These are phyloP conservation scores for Claviceps sp. DNA, from an alignment of 2,329 filamentous ascomycete genomes.

Conservation along the genomic window DNA sequence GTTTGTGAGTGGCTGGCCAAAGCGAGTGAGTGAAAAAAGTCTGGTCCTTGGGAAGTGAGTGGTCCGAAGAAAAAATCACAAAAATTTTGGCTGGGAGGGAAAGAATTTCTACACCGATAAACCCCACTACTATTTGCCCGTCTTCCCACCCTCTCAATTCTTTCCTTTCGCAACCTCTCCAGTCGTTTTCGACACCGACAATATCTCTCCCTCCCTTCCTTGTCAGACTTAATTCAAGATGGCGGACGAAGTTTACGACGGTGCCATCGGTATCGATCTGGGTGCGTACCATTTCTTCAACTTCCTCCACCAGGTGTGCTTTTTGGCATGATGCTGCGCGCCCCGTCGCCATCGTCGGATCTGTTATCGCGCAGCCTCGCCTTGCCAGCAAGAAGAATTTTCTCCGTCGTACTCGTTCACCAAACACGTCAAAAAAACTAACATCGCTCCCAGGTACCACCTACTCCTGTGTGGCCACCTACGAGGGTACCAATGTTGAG, in stretches of 20 bases:
- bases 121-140: slow-evolving; percentile 20
- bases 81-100: slow-evolving; percentile 17
- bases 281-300: slow-evolving; percentile 44
- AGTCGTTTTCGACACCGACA: slow-evolving; percentile 7
- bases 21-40: slow-evolving; percentile 15
- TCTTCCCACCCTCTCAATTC: slow-evolving; percentile 11
- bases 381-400: not conserved
- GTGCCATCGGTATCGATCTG: slow-evolving; percentile 99
- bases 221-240: slow-evolving; percentile 43
- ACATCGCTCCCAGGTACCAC: slow-evolving; percentile 61
- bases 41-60: not conserved
- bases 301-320: not conserved
- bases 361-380: not conserved
- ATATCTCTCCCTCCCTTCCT: slow-evolving; percentile 10
- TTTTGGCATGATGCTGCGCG: not conserved
- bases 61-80: slow-evolving; percentile 17
- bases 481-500: slow-evolving; percentile 98
- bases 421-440: not conserved
- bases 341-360: not conserved
- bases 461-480: slow-evolving; percentile 99
- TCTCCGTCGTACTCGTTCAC: not conserved
- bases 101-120: slow-evolving; percentile 24
- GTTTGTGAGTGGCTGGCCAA: not conserved
- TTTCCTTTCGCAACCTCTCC: slow-evolving; percentile 13
- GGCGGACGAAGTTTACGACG: slow-evolving; percentile 97